These are phyloP conservation scores for Talaromyces trachyspermus DNA, from an alignment of 495 filamentous ascomycete species.

Conservation along the genomic window DNA sequence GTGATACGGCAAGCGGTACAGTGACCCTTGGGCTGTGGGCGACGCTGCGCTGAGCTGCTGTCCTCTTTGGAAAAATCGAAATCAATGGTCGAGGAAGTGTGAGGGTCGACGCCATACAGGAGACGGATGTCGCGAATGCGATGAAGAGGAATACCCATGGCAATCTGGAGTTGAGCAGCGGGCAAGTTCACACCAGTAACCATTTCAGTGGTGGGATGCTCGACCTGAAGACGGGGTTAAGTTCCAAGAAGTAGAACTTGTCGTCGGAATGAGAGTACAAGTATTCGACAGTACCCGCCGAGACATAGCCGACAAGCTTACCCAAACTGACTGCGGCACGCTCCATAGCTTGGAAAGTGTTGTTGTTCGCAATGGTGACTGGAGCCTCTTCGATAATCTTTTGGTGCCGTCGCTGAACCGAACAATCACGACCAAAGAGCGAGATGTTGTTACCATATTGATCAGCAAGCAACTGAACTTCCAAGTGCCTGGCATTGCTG, in stretches of 20 bases:
- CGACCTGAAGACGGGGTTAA: conserved; percentile 99
- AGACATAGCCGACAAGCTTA: conserved; percentile 93
- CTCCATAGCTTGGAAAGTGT: conserved; percentile 94
- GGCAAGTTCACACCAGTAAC: conserved; percentile 96
- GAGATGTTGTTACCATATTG: conserved; percentile 99
- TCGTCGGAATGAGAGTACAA: conserved; percentile 97
- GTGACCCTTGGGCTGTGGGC: conserved; percentile 90
- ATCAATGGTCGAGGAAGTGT: conserved; percentile 79
- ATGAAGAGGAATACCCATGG: conserved; percentile 96
- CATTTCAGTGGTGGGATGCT: conserved; percentile 99
- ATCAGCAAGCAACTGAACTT: conserved; percentile 94
- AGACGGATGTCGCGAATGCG: conserved; percentile 93
- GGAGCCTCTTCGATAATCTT: conserved; percentile 99
- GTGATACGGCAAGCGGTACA: conserved; percentile 99
- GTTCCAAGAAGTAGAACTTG: conserved; percentile 98
- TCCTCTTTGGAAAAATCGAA: conserved; percentile 89
- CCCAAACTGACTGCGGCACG: conserved; percentile 91
- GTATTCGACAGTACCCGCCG: conserved; percentile 97
- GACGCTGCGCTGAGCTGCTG: conserved; percentile 76
- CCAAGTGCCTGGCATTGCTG: conserved; percentile 90
- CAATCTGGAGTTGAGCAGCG: conserved; percentile 94
- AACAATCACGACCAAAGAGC: conserved; percentile 96
- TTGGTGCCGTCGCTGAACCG: conserved; percentile 95
- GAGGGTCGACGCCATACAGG: conserved; percentile 91
- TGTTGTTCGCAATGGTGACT: conserved; percentile 83